A percentile compares a stretch with the other conserved stretches of the same genome.
Evolutionary conservation across 2,329 filamentous ascomycete species (phyloP).

Genomic region (Fusarium pininemorale): DNA sequence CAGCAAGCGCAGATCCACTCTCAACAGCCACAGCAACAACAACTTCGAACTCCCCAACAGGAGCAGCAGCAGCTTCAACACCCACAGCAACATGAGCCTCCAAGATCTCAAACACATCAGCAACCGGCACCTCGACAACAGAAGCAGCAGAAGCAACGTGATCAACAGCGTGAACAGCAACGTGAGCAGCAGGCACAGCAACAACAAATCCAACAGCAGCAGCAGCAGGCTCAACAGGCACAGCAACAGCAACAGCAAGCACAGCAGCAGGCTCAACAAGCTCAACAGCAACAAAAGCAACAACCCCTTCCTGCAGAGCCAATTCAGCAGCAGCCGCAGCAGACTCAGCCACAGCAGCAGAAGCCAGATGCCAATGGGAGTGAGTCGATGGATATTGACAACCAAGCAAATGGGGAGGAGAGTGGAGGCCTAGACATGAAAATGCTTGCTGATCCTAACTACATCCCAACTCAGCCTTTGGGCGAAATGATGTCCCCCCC

Average conservation of each 20-base stretch:
- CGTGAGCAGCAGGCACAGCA: constrained; percentile 44
- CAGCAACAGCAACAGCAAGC: constrained; percentile 44
- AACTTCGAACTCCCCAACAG: constrained; percentile 40
- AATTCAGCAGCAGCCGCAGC: constrained; percentile 44
- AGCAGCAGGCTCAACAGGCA: constrained; percentile 37
- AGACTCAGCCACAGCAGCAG: constrained; percentile 49
- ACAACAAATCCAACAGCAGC: constrained; percentile 38
- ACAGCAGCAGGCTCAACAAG: constrained; percentile 41
- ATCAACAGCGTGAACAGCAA: constrained; percentile 48
- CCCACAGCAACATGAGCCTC: constrained; percentile 40
- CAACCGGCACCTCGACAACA: constrained; percentile 44
- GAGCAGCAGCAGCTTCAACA: constrained; percentile 44
- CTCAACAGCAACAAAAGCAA: constrained; percentile 44
- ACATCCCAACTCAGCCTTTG: constrained; percentile 63
- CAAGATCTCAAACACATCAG: constrained; percentile 42
- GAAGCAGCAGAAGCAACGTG: constrained; percentile 44
- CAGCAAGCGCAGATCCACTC: constrained; percentile 39
- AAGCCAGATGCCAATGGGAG: constrained; percentile 54
- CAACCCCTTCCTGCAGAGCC: constrained; percentile 47
- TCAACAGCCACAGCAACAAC: constrained; percentile 37
- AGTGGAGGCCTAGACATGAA: constrained; percentile 58
- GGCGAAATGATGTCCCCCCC: constrained; percentile 70
- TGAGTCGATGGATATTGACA: constrained; percentile 64
- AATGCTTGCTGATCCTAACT: constrained; percentile 59
- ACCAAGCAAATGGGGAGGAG: constrained; percentile 58